Evolutionary conservation across 768 basidiomycete species (phyloP).

Genomic region (Obba rivulosa): DNA sequence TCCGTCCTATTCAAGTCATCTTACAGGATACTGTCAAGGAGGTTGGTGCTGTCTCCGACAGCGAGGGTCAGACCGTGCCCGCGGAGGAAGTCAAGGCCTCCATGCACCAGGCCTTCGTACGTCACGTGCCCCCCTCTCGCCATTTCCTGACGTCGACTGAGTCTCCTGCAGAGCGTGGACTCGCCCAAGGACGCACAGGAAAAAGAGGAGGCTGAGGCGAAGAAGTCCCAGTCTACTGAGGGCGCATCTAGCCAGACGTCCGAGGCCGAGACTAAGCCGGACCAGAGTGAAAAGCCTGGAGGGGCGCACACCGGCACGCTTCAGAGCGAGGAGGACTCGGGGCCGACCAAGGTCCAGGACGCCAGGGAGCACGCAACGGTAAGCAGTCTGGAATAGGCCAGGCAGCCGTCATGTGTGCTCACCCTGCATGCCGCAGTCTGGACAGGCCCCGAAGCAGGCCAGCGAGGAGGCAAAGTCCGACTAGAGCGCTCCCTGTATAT

Average conservation of each 20-base stretch:
- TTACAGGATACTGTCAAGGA: no score
- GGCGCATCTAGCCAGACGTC: constrained; percentile 18
- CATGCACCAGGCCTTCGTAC: constrained; percentile 1
- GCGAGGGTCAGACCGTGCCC: constrained; percentile 21
- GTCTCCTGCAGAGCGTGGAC: constrained; percentile 13
- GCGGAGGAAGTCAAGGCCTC: constrained; percentile 18
- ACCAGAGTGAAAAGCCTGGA: constrained; percentile 19
- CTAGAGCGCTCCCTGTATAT: background rate
- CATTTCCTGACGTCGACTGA: background rate
- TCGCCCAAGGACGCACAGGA: constrained; percentile 20
- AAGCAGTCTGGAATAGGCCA: background rate
- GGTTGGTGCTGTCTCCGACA: constrained; percentile 13
- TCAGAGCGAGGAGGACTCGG: constrained; percentile 11
- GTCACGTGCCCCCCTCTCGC: background rate
- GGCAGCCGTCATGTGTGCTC: background rate
- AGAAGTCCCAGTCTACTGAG: constrained; percentile 7
- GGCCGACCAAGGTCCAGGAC: constrained; percentile 15
- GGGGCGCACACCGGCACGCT: constrained; percentile 11
- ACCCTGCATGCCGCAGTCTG: constrained; percentile 4
- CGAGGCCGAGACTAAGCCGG: constrained; percentile 16
- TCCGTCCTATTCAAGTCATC: no score
- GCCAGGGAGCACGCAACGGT: constrained; percentile 13
- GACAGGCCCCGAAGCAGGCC: constrained; percentile 16
- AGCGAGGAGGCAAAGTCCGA: constrained; percentile 2
- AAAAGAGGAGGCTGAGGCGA: constrained; percentile 13